phyloP scores from a whole-genome alignment of 176 grass and related monocot genomes.

The Zizania latifolia region DNA sequence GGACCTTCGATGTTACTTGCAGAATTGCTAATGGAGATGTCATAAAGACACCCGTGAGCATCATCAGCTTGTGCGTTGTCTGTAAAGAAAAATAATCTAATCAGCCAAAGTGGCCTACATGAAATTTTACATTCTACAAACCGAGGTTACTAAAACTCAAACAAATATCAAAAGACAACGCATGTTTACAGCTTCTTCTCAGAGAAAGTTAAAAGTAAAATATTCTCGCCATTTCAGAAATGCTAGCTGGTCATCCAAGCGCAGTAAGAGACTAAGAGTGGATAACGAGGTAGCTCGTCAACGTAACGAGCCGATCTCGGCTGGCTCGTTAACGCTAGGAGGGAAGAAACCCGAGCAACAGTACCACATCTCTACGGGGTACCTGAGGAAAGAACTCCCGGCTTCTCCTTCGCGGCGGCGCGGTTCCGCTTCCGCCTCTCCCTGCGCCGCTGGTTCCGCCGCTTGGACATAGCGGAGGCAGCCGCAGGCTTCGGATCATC shows the following conservation, averaged over 20 bases:
- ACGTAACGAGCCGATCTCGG: no score
- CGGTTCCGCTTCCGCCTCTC: background rate
- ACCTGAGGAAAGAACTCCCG: background rate
- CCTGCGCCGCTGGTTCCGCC: background rate
- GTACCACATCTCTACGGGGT: background rate
- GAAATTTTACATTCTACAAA: background rate
- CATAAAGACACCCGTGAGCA: conserved; percentile 1
- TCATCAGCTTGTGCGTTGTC: background rate
- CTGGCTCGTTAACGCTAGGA: no score
- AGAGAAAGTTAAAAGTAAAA: background rate
- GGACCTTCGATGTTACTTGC: background rate
- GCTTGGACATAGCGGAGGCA: background rate
- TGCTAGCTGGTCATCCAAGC: background rate
- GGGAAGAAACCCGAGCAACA: background rate
- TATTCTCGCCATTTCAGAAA: background rate
- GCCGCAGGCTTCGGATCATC: background rate
- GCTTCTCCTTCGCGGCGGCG: background rate
- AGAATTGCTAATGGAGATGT: background rate
- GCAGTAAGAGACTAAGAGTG: no score
- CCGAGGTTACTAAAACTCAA: background rate
- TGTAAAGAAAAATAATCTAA: background rate
- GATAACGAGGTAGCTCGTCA: no score
- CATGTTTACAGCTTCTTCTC: background rate
- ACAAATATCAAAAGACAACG: background rate
- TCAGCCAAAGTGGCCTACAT: background rate